phyloP scores from a whole-genome alignment of 2,329 filamentous ascomycete genomes.

The Diplodia mutila region DNA sequence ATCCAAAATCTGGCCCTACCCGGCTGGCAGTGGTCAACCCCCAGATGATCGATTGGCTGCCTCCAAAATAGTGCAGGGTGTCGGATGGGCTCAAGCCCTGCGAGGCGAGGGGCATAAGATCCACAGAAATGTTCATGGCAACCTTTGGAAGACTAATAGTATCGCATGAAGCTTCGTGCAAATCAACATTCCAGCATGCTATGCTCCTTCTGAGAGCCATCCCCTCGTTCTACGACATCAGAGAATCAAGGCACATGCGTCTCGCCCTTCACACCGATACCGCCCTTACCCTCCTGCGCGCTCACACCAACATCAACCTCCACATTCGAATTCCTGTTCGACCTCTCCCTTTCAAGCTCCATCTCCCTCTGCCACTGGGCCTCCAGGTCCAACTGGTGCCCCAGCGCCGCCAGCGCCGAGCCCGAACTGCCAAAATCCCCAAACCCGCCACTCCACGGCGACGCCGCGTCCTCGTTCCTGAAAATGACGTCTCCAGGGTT shows the following conservation, averaged over 20 bases:
- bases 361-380: constrained; percentile 17
- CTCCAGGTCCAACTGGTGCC: constrained; percentile 25
- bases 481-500: constrained; percentile 17
- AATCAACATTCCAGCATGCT: neutral
- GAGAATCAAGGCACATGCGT: neutral
- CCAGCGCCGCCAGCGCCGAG: constrained; percentile 28
- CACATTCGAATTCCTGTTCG: constrained; percentile 9
- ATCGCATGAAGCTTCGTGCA: neutral
- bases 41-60: neutral
- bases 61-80: neutral
- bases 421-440: constrained; percentile 27
- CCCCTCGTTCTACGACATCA: neutral
- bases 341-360: constrained; percentile 21
- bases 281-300: constrained; percentile 9
- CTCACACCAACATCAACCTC: constrained; percentile 27
- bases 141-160: neutral
- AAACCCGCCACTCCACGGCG: neutral
- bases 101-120: neutral
- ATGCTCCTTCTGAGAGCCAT: neutral
- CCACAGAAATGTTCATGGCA: neutral
- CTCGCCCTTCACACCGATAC: constrained; percentile 12
- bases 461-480: neutral
- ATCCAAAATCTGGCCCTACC: neutral
- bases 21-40: neutral
- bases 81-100: neutral